Evolutionary conservation across 352 stramenopile species (phyloP).

Genomic region (Globisporangium echinulatum): DNA sequence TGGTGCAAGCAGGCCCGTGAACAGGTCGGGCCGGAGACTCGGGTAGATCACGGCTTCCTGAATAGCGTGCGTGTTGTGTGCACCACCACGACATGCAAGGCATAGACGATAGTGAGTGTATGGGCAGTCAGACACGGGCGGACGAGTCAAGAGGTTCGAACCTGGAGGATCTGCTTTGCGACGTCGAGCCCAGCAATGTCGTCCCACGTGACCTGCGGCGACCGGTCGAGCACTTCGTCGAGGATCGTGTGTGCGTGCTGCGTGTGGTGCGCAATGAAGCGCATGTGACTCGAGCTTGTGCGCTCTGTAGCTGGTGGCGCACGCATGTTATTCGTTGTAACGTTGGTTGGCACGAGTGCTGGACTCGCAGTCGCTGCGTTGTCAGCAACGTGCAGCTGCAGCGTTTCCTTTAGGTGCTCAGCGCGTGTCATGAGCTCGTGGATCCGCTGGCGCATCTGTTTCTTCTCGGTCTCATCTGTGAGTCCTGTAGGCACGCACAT

Average conservation of each 20-base stretch:
- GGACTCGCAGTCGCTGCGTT: neutral
- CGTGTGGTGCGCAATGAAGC: slow-evolving; percentile 50
- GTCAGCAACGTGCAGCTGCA: neutral
- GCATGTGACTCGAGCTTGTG: slow-evolving; percentile 6
- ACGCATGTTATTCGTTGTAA: neutral
- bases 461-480: slow-evolving; percentile 24
- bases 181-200: slow-evolving; percentile 79
- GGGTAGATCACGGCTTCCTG: slow-evolving; percentile 83
- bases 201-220: slow-evolving; percentile 68
- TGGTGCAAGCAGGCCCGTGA: slow-evolving; percentile 65
- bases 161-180: slow-evolving; percentile 86
- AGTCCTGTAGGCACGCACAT: slow-evolving; percentile 18
- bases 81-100: neutral
- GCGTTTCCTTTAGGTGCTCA: slow-evolving; percentile 50
- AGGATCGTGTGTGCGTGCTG: slow-evolving; percentile 71
- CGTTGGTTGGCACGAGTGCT: neutral
- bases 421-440: slow-evolving; percentile 77
- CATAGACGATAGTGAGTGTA: neutral
- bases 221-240: slow-evolving; percentile 78
- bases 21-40: slow-evolving; percentile 77
- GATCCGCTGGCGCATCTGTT: slow-evolving; percentile 41
- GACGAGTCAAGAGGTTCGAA: slow-evolving; percentile 11
- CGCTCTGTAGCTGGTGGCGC: neutral
- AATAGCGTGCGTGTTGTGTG: no score
- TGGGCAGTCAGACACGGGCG: no score